phyloP scores from a whole-genome alignment of 805 yeast species.

The Sugiyamaella mastotermitis region DNA sequence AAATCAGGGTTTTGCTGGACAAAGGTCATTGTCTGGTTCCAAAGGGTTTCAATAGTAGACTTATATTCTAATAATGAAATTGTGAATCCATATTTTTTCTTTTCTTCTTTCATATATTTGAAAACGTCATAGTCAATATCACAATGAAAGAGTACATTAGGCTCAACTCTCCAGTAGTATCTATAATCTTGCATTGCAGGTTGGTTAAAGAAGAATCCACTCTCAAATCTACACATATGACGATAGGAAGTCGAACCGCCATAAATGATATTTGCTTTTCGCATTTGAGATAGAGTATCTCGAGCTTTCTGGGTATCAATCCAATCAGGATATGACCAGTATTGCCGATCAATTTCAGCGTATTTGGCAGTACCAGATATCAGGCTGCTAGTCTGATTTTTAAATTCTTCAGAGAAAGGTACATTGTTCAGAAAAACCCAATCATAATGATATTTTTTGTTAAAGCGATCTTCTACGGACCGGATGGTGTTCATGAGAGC shows the following conservation, averaged over 20 bases:
- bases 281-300: conserved; percentile 40
- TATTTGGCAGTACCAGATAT: conserved; percentile 60
- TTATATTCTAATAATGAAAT: conserved; percentile 57
- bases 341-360: conserved; percentile 53
- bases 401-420: conserved; percentile 54
- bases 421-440: conserved; percentile 76
- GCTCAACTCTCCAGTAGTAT: conserved; percentile 76
- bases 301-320: conserved; percentile 51
- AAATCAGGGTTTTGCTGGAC: conserved; percentile 42
- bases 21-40: conserved; percentile 48
- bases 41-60: conserved; percentile 56
- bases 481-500: conserved; percentile 53
- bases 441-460: conserved; percentile 56
- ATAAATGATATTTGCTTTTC: conserved; percentile 42
- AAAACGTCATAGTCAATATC: conserved; percentile 61
- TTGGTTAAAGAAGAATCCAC: conserved; percentile 66
- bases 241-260: conserved; percentile 59
- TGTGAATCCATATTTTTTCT: conserved; percentile 62
- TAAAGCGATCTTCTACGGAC: conserved; percentile 62
- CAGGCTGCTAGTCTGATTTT: conserved; percentile 38
- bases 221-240: conserved; percentile 77
- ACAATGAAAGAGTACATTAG: conserved; percentile 56
- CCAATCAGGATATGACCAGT: conserved; percentile 67
- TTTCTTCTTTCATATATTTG: conserved; percentile 46
- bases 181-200: conserved; percentile 50